phyloP scores from a whole-genome alignment of 1,284 basidiomycete genomes.

The Ceratobasidium sp. region DNA sequence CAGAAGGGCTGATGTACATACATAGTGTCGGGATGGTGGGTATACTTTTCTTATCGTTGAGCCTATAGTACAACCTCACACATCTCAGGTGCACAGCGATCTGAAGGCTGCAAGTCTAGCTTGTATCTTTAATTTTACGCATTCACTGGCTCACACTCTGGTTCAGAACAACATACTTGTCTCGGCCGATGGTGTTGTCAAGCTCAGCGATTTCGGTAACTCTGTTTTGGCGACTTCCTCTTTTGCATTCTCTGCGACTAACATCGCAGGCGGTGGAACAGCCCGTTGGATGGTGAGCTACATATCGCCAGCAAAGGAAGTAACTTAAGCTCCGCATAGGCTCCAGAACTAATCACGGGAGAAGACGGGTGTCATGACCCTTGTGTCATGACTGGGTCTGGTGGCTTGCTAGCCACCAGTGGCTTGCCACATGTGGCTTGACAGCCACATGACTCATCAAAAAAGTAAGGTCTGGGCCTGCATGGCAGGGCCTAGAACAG shows the following conservation, averaged over 20 bases:
- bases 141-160: too few species aligned
- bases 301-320: too few species aligned
- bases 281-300: slow-evolving; percentile 31
- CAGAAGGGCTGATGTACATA: not conserved
- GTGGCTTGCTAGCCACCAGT: too few species aligned
- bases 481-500: too few species aligned
- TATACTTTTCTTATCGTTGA: too few species aligned
- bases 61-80: not conserved
- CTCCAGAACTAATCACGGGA: slow-evolving; percentile 2
- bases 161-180: slow-evolving; percentile 1
- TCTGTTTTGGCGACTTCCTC: not conserved
- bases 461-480: too few species aligned
- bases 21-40: not conserved
- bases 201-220: slow-evolving; percentile 25
- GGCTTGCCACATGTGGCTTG: too few species aligned
- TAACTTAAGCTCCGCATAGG: not conserved
- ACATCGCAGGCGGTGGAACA: not conserved
- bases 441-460: too few species aligned
- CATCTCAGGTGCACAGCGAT: slow-evolving; percentile 1
- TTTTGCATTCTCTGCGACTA: not conserved
- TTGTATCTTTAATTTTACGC: not conserved
- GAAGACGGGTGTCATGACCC: too few species aligned
- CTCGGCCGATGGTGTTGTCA: not conserved
- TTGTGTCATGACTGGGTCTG: too few species aligned
- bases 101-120: not conserved